These are phyloP conservation scores for Fistulinella prunicolor DNA, from an alignment of 768 basidiomycete species.

Conservation along the genomic window DNA sequence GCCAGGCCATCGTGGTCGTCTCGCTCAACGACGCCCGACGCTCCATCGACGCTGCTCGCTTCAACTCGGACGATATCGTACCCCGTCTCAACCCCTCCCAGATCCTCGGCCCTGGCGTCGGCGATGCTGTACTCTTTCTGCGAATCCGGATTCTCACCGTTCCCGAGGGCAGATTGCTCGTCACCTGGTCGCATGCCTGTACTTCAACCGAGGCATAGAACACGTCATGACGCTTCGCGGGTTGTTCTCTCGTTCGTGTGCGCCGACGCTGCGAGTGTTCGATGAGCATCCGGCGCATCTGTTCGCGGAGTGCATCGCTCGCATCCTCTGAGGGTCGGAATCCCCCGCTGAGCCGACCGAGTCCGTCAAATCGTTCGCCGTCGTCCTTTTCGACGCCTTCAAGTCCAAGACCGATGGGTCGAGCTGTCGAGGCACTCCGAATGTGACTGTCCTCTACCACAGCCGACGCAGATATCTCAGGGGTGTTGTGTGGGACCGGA, in stretches of 20 bases:
- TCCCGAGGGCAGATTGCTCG: background rate
- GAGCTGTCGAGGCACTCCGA: background rate
- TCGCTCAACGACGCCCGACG: constrained; percentile 22
- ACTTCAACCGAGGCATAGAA: constrained; percentile 24
- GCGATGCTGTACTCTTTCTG: constrained; percentile 17
- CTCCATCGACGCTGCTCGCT: constrained; percentile 25
- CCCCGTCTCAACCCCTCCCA: constrained; percentile 14
- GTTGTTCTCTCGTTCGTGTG: constrained; percentile 15
- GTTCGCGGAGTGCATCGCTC: constrained; percentile 14
- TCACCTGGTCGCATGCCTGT: background rate
- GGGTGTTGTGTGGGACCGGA: constrained; percentile 30
- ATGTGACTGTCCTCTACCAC: background rate
- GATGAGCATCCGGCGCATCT: constrained; percentile 20
- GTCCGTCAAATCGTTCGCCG: constrained; percentile 27
- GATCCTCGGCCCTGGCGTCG: constrained; percentile 13
- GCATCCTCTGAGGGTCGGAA: constrained; percentile 11
- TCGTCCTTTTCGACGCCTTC: constrained; percentile 24
- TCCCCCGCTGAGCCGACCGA: constrained; percentile 29
- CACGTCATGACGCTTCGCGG: constrained; percentile 24
- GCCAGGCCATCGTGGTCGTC: constrained; percentile 15
- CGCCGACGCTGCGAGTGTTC: constrained; percentile 21
- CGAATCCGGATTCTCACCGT: constrained; percentile 15
- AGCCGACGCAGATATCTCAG: constrained; percentile 1
- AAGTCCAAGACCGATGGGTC: constrained; percentile 25
- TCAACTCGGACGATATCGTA: constrained; percentile 32